Conservation (phyloP, 148 eudicot genomes). For the Fagopyrum tataricum region DNA sequence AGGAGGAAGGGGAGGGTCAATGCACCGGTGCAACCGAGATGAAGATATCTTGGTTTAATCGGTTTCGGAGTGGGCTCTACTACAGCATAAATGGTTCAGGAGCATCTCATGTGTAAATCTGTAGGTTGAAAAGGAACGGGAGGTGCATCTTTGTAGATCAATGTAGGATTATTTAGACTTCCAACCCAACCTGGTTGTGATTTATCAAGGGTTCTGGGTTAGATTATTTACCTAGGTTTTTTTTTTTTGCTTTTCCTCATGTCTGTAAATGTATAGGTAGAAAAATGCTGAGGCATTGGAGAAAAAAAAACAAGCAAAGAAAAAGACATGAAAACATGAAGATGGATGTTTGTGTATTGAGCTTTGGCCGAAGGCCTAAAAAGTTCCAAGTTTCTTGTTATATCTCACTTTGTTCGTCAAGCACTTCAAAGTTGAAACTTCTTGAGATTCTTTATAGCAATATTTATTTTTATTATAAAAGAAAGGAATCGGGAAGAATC, state of each 20-base stretch:
- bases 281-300: conserved; percentile 13
- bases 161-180: conserved; percentile 9
- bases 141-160: conserved; percentile 11
- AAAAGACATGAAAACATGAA: background rate
- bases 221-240: conserved; percentile 12
- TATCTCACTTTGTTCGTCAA: background rate
- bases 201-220: conserved; percentile 14
- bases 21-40: conserved; percentile 83
- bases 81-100: conserved; percentile 22
- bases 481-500: no score
- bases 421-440: background rate
- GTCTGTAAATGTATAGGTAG: conserved; percentile 7
- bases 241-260: background rate
- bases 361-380: conserved; percentile 16
- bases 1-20: conserved; percentile 59
- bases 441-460: no score
- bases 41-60: conserved; percentile 56
- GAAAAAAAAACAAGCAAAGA: background rate
- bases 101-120: conserved; percentile 38
- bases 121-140: conserved; percentile 1
- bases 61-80: conserved; percentile 28
- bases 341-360: conserved; percentile 1
- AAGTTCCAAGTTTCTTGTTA: background rate
- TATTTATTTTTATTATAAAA: no score
- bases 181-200: conserved; percentile 12